phyloP scores from a whole-genome alignment of 1,284 basidiomycete genomes.

The Microbotryum scabiosae region DNA sequence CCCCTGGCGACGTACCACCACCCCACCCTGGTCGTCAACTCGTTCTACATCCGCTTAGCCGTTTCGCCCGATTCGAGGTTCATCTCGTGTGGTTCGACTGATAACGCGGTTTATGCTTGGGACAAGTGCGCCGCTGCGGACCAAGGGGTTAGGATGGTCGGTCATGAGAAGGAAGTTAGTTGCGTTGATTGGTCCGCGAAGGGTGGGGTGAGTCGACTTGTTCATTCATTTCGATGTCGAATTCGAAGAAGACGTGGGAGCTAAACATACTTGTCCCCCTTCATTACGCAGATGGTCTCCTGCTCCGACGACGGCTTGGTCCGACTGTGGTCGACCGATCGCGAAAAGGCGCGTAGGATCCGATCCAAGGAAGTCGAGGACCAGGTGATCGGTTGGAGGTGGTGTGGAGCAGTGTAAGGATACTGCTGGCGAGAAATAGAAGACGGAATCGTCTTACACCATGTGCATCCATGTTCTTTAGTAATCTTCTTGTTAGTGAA shows the following conservation, averaged over 20 bases:
- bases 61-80: conserved; percentile 31
- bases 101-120: conserved; percentile 20
- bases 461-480: too few species aligned
- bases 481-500: too few species aligned
- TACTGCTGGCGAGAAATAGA: too few species aligned
- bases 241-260: too few species aligned
- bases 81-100: conserved; percentile 28
- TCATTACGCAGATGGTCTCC: conserved; percentile 21
- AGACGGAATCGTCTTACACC: too few species aligned
- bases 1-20: conserved; percentile 20
- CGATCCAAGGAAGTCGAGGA: not conserved
- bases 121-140: conserved; percentile 15
- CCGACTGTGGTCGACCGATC: conserved; percentile 24
- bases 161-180: conserved; percentile 30
- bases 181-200: conserved; percentile 29
- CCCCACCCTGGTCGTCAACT: conserved; percentile 4
- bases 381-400: conserved; percentile 8
- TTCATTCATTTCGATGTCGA: too few species aligned
- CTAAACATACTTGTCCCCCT: not conserved
- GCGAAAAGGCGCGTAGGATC: not conserved
- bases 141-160: conserved; percentile 22
- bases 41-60: conserved; percentile 34
- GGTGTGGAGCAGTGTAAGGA: conserved; percentile 1
- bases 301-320: conserved; percentile 31
- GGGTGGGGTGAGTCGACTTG: conserved; percentile 10